Conservation (phyloP, 179 eudicot species). For the Monotropa hypopitys region DNA sequence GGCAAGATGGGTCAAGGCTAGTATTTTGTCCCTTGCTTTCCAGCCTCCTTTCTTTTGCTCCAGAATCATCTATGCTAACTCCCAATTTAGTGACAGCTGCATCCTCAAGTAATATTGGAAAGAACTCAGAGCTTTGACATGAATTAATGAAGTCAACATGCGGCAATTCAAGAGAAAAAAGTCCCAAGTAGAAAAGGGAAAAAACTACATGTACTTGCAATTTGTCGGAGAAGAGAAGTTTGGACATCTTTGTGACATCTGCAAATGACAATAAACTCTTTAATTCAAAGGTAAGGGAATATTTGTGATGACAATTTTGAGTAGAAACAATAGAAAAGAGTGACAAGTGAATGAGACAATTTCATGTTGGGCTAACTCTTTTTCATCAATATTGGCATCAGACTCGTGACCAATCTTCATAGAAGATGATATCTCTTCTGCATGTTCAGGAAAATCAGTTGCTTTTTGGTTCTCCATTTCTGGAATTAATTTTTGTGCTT, state of each 20-base stretch:
- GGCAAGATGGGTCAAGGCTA: conserved; percentile 29
- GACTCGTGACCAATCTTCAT: conserved; percentile 3
- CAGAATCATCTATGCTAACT: conserved; percentile 4
- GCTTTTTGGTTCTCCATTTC: conserved; percentile 11
- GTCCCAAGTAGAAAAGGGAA: background rate
- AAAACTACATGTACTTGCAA: conserved; percentile 9
- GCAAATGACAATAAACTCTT: conserved; percentile 1
- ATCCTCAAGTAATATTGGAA: background rate
- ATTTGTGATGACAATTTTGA: background rate
- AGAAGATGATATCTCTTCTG: conserved; percentile 12
- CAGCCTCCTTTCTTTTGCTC: conserved; percentile 10
- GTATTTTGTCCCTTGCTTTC: conserved; percentile 8
- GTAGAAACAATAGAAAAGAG: background rate
- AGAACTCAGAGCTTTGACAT: background rate
- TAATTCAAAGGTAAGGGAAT: background rate
- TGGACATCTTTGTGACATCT: conserved; percentile 5
- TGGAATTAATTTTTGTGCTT: conserved; percentile 5
- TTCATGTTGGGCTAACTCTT: conserved; percentile 11
- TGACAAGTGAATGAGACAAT: background rate
- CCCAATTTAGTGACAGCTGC: background rate
- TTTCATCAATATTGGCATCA: background rate
- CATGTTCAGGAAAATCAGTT: conserved; percentile 5
- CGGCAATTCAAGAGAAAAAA: background rate
- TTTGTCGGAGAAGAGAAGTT: conserved; percentile 7
- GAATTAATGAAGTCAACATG: background rate